Conservation (phyloP, 345 rosid genomes). For the Melaleuca quinquenervia region DNA sequence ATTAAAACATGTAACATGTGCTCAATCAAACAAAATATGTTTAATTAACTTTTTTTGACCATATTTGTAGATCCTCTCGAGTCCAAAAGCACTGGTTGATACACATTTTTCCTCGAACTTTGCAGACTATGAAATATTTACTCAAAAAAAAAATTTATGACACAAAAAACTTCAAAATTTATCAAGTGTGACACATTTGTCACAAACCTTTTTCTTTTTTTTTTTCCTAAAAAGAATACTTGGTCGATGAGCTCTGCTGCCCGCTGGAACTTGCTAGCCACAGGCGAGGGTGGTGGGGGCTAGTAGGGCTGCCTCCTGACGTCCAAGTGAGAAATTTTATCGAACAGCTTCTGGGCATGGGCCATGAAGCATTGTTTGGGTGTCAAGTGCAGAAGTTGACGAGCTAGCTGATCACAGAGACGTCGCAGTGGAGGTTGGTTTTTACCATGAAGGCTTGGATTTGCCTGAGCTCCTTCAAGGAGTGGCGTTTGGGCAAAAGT, state of each 20-base stretch:
- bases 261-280: too few relatives aligned
- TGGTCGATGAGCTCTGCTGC: too few relatives aligned
- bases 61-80: neutral
- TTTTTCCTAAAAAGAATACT: too few relatives aligned
- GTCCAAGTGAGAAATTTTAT: conserved; percentile 38
- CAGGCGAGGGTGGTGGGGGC: too few relatives aligned
- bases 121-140: too few relatives aligned
- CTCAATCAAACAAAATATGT: too few relatives aligned
- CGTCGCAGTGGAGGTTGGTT: conserved; percentile 39
- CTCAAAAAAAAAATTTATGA: too few relatives aligned
- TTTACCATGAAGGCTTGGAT: conserved; percentile 57
- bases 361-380: conserved; percentile 28
- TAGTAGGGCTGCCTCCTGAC: too few relatives aligned
- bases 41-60: neutral
- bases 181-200: too few relatives aligned
- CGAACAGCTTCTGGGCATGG: conserved; percentile 55
- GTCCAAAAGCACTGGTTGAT: neutral
- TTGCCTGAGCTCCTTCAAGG: conserved; percentile 52
- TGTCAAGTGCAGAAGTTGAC: conserved; percentile 42
- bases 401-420: conserved; percentile 39
- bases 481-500: conserved; percentile 37
- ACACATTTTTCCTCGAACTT: neutral
- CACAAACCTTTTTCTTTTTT: too few relatives aligned
- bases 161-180: too few relatives aligned
- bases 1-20: too few relatives aligned